Conservation (phyloP, 495 filamentous ascomycete species). For the Neurospora sp. region DNA sequence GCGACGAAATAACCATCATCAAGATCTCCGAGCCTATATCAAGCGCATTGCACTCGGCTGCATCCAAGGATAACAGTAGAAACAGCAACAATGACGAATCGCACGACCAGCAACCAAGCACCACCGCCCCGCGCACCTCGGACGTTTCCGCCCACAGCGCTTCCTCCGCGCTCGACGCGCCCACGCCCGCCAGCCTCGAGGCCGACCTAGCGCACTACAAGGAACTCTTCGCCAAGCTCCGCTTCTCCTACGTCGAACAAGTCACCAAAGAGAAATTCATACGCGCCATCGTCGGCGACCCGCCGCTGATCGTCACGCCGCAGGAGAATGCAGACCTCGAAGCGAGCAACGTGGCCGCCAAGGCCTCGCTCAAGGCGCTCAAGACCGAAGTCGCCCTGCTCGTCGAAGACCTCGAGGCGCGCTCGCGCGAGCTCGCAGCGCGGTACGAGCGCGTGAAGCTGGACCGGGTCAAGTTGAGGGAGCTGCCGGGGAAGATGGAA, state of each 20-base stretch:
- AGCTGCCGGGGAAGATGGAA: slow-evolving; percentile 54
- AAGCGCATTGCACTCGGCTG: slow-evolving; percentile 18
- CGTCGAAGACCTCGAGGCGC: slow-evolving; percentile 59
- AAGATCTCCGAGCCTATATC: slow-evolving; percentile 66
- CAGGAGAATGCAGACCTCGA: slow-evolving; percentile 79
- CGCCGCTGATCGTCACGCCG: slow-evolving; percentile 70
- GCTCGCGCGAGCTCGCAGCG: slow-evolving; percentile 47
- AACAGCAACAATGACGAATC: slow-evolving; percentile 24
- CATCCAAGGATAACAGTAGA: slow-evolving; percentile 16
- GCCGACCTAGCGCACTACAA: slow-evolving; percentile 85
- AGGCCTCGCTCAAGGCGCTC: slow-evolving; percentile 61
- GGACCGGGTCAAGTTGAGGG: slow-evolving; percentile 46
- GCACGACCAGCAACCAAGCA: neutral
- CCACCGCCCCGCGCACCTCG: slow-evolving; percentile 41
- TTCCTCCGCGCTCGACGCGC: slow-evolving; percentile 49
- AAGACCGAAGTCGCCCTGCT: slow-evolving; percentile 72
- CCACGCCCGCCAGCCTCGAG: slow-evolving; percentile 65
- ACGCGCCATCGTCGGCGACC: slow-evolving; percentile 70
- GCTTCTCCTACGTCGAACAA: slow-evolving; percentile 85
- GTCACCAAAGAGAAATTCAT: slow-evolving; percentile 75
- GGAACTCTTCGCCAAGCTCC: slow-evolving; percentile 90
- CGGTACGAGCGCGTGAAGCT: slow-evolving; percentile 53
- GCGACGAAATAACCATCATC: slow-evolving; percentile 57
- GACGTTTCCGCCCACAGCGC: slow-evolving; percentile 44
- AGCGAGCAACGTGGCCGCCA: slow-evolving; percentile 54